Evolutionary conservation across 306 rosid species (phyloP).

Genomic region (Quercus bicolor): DNA sequence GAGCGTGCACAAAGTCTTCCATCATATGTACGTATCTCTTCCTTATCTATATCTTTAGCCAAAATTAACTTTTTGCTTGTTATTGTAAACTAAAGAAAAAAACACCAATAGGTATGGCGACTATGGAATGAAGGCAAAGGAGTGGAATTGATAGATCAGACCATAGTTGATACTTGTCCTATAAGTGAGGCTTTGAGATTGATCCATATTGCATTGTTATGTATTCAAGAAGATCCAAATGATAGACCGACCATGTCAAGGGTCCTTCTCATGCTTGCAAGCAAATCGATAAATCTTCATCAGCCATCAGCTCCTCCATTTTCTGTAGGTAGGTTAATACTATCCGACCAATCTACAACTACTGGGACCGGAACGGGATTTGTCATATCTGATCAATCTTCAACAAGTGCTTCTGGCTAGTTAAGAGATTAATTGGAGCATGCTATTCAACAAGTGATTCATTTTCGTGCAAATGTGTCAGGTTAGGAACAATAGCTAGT

Average conservation of each 20-base stretch:
- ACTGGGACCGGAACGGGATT: neutral
- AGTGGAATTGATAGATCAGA: constrained; percentile 4
- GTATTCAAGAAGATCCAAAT: constrained; percentile 18
- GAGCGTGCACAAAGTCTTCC: neutral
- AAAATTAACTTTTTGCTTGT: neutral
- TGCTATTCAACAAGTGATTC: neutral
- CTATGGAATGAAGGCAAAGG: constrained; percentile 15
- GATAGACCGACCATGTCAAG: constrained; percentile 19
- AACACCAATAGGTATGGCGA: constrained; percentile 14
- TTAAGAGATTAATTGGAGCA: neutral
- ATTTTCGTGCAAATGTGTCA: neutral
- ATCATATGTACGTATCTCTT: constrained; percentile 8
- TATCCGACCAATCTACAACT: neutral
- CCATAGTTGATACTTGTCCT: neutral
- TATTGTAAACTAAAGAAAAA: neutral
- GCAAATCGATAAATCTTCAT: constrained; percentile 13
- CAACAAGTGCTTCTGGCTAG: neutral
- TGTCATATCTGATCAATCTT: neutral
- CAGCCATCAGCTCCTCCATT: constrained; percentile 10
- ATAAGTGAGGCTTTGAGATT: constrained; percentile 17
- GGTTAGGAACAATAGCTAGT: neutral
- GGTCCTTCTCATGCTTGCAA: constrained; percentile 15
- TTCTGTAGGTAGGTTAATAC: neutral
- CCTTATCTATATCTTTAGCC: neutral
- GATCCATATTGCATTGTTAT: constrained; percentile 22